Evolutionary conservation across 2,329 filamentous ascomycete species (phyloP), one percentile per base, ranked within the genome.

Genomic region (Alternaria panax): DNA sequence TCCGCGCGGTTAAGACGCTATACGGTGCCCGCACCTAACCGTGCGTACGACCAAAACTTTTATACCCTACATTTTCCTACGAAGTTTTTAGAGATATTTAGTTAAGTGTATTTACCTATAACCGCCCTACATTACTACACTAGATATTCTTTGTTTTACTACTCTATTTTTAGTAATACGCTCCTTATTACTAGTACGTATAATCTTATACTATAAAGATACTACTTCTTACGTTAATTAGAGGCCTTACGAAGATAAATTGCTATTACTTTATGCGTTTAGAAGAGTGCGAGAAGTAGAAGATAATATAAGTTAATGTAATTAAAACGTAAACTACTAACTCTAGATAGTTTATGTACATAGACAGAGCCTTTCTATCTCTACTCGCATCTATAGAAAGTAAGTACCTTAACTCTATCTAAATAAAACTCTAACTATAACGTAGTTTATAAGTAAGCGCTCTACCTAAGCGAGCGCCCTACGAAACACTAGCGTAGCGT

Each of bases 121-220:
- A 34, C 30, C 30, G 16, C 30, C 11, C 30, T 34, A 6, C 30
- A 34, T 34, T 16, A 6, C 30, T 11, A 4, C 12, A 34, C 30
- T 6, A 16, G 30, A 11, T 14, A 34, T 16, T 11, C 30, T 34
- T 34, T 34, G 12, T 34, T 16, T 14, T 12, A 4, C 30, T 34
- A 16, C 30, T 34, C 12, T 14, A 6, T 34, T 14, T 34, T 34
- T 12, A 34, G 11, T 12, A 34, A 60, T 60, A 36, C 28, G 28
- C 42, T 40, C 53, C 8, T 52, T 60, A 52, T 18, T 48, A 41
- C 42, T 60, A 14, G 47, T 48, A 60, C 16, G 28, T 53, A 42
- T 43, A 20, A 22, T 38, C 5, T 6, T 57, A 53, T 8, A 0
- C 7, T 22, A 20, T 50, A 60, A 34, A 7, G 40, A 60, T 57